Percentiles rank a stretch among this genome's conserved stretches.
phyloP scores from a whole-genome alignment of 2,329 filamentous ascomycete genomes.

The Geosmithia morbida region DNA sequence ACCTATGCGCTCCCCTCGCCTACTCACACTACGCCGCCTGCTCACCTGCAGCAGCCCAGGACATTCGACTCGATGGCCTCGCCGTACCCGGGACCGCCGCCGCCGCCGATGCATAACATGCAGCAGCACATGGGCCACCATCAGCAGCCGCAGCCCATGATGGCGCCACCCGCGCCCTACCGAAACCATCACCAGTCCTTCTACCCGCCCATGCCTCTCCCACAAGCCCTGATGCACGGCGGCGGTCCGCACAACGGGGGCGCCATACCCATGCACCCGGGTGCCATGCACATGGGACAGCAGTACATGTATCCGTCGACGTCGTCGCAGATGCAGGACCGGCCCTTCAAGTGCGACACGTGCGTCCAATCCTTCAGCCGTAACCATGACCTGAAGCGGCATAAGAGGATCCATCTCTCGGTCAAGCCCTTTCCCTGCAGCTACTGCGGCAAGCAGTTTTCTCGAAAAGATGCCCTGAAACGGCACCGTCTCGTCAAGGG shows the following conservation, averaged over 20 bases:
- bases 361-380: slow-evolving; percentile 91
- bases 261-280: slow-evolving; percentile 56
- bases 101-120: too few species aligned
- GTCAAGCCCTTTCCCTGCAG: slow-evolving; percentile 92
- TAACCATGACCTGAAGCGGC: slow-evolving; percentile 90
- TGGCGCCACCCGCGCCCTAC: slow-evolving; percentile 37
- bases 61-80: not conserved
- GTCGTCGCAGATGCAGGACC: slow-evolving; percentile 45
- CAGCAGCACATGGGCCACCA: too few species aligned
- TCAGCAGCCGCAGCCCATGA: slow-evolving; percentile 8
- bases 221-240: slow-evolving; percentile 48
- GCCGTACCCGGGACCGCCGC: not conserved
- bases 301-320: slow-evolving; percentile 40
- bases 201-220: slow-evolving; percentile 32
- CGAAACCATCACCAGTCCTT: slow-evolving; percentile 22
- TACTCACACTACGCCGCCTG: not conserved
- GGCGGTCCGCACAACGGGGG: slow-evolving; percentile 62
- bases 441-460: slow-evolving; percentile 93
- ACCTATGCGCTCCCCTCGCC: too few species aligned
- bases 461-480: slow-evolving; percentile 89
- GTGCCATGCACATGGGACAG: slow-evolving; percentile 20
- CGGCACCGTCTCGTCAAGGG: slow-evolving; percentile 51
- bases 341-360: slow-evolving; percentile 87
- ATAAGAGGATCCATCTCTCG: slow-evolving; percentile 87
- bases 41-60: not conserved